A percentile compares a stretch with the other conserved stretches of the same genome.
Conservation (phyloP, 768 basidiomycete genomes). For the Boletellus sp. region DNA sequence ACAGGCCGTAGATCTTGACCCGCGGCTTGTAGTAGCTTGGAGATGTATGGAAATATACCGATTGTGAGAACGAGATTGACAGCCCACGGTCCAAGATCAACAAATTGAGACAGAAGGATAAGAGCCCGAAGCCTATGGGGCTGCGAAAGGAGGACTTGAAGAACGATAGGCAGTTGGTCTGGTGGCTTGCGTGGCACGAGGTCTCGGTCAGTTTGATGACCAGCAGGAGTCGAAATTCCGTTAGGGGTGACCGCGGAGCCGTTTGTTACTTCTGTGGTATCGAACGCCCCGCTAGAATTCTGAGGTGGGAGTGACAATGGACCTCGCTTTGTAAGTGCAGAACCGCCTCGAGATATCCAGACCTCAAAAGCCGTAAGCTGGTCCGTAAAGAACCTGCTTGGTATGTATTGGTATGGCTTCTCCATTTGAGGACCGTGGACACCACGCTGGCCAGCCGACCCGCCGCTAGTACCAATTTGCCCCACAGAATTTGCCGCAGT, state of each 20-base stretch:
- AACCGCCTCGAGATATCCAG: conserved; percentile 94
- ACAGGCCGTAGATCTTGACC: conserved; percentile 95
- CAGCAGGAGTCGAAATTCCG: conserved; percentile 2
- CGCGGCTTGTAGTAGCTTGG: conserved; percentile 91
- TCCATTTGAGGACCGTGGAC: conserved; percentile 27
- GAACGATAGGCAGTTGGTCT: conserved; percentile 94
- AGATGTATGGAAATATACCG: conserved; percentile 98
- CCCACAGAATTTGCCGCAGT: conserved; percentile 22
- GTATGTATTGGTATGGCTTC: conserved; percentile 68
- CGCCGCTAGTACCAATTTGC: conserved; percentile 6
- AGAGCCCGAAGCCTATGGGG: conserved; percentile 93
- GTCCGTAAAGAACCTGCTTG: conserved; percentile 92
- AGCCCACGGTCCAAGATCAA: conserved; percentile 98
- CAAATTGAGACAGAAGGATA: conserved; percentile 93
- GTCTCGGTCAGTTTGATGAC: conserved; percentile 29
- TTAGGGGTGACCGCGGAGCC: conserved; percentile 16
- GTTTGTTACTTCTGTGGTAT: conserved; percentile 17
- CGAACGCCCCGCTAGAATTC: conserved; percentile 32
- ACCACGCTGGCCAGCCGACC: conserved; percentile 17
- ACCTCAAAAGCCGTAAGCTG: conserved; percentile 97
- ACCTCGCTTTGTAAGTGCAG: conserved; percentile 73
- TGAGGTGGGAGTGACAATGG: conserved; percentile 66
- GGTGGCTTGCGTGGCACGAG: conserved; percentile 88
- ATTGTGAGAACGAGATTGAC: conserved; percentile 94
- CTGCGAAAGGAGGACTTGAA: conserved; percentile 95